phyloP scores from a whole-genome alignment of 805 yeast genomes.

The Hermanozyma aechmeae region DNA sequence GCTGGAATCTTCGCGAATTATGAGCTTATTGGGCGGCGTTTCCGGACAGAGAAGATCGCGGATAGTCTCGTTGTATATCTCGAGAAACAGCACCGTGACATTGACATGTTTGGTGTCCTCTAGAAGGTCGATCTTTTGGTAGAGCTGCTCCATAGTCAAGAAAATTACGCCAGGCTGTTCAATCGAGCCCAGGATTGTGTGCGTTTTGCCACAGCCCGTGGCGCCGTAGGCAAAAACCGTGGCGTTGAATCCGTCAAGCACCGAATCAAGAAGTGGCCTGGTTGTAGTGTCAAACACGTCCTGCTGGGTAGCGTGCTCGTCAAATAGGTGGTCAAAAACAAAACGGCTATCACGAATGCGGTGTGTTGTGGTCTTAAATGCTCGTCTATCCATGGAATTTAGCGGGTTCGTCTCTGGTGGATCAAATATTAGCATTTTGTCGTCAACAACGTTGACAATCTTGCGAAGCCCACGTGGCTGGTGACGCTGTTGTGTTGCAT shows the following conservation, averaged over 20 bases:
- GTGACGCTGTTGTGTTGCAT: conserved; percentile 1
- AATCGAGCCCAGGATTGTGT: conserved; percentile 73
- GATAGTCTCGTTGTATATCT: conserved; percentile 86
- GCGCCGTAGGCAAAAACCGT: conserved; percentile 96
- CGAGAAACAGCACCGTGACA: conserved; percentile 64
- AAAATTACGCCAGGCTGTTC: conserved; percentile 73
- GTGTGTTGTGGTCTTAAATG: conserved; percentile 30
- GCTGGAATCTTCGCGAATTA: conserved; percentile 64
- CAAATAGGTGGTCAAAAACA: conserved; percentile 75
- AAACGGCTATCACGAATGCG: conserved; percentile 67
- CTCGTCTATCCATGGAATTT: conserved; percentile 37
- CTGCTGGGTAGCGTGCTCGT: conserved; percentile 51
- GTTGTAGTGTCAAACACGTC: conserved; percentile 64
- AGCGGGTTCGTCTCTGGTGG: conserved; percentile 68
- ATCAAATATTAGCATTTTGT: conserved; percentile 77
- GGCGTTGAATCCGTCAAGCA: conserved; percentile 79
- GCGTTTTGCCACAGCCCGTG: conserved; percentile 97
- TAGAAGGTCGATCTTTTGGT: conserved; percentile 46
- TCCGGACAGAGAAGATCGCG: conserved; percentile 66
- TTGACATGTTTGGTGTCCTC: conserved; percentile 49
- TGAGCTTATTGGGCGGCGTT: conserved; percentile 34
- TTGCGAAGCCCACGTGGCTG: conserved; percentile 51
- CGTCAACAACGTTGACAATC: conserved; percentile 73
- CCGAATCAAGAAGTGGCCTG: conserved; percentile 59
- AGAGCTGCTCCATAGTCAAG: conserved; percentile 69